Percentiles rank a stretch among this genome's conserved stretches.
These are phyloP conservation scores for Leccinum boreale DNA, from an alignment of 768 basidiomycete species.

Conservation along the genomic window DNA sequence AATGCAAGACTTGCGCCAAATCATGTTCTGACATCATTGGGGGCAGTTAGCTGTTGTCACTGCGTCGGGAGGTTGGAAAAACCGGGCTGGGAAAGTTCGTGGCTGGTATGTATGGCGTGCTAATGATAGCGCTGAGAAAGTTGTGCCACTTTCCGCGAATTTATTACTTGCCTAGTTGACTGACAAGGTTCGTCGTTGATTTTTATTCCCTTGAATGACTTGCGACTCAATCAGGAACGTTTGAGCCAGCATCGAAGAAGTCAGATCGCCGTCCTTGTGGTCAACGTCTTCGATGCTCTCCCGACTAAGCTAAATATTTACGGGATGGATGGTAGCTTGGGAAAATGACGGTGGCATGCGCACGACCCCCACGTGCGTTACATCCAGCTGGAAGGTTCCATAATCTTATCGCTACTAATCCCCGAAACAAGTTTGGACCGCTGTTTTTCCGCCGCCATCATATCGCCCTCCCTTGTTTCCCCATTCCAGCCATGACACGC, in stretches of 20 bases:
- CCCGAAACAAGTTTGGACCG: neutral
- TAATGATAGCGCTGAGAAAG: neutral
- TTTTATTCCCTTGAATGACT: neutral
- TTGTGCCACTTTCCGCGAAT: neutral
- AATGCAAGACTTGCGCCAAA: too few species aligned
- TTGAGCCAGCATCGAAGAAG: neutral
- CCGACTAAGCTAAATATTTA: neutral
- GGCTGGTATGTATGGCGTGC: too few species aligned
- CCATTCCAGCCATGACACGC: conserved; percentile 17
- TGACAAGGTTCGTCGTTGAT: neutral
- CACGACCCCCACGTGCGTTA: neutral
- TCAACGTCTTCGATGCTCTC: neutral
- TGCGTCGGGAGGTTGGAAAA: too few species aligned
- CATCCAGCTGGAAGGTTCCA: neutral
- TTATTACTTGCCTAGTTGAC: neutral
- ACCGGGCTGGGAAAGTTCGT: too few species aligned
- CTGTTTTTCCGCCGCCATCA: neutral
- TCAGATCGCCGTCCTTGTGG: neutral
- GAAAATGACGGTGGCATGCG: neutral
- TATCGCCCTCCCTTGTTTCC: neutral
- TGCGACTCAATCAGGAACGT: neutral
- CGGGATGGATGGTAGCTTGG: neutral
- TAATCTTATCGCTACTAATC: neutral
- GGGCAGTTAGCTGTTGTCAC: too few species aligned
- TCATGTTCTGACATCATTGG: too few species aligned